Conservation (phyloP, 441 rosid genomes). For the Gossypium trilobum region DNA sequence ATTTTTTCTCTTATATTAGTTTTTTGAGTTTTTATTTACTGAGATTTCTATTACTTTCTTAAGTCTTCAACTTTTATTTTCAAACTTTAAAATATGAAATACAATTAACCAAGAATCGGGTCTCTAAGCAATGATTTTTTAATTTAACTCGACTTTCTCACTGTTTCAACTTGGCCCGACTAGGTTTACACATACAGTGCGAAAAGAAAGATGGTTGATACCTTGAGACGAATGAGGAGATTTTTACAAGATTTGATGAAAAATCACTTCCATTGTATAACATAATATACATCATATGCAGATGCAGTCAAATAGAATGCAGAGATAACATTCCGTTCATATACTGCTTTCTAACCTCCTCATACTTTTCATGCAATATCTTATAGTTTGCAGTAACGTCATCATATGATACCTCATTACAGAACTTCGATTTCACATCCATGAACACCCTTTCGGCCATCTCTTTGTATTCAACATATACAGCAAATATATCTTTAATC, state of each 20-base stretch:
- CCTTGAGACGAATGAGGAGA: not conserved
- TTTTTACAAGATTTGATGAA: not conserved
- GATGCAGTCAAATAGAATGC: conserved; percentile 20
- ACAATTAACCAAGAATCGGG: not conserved
- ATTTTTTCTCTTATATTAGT: not conserved
- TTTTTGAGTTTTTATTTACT: not conserved
- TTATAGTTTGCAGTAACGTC: conserved; percentile 26
- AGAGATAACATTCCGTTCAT: conserved; percentile 46
- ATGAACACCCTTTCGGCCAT: conserved; percentile 26
- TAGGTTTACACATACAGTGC: not conserved
- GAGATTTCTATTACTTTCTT: not conserved
- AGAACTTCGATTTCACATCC: conserved; percentile 32
- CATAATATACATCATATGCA: not conserved
- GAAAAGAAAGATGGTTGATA: not conserved
- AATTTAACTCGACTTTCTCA: not conserved
- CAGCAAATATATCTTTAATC: conserved; percentile 17
- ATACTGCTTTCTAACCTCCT: conserved; percentile 41
- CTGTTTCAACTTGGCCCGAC: not conserved
- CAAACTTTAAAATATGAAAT: not conserved
- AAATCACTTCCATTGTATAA: not conserved
- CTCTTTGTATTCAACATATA: conserved; percentile 21
- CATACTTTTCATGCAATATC: conserved; percentile 33
- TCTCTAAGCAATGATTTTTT: not conserved
- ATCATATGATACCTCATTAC: conserved; percentile 30
- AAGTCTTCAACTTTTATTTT: not conserved